Evolutionary conservation across 441 rosid genomes (phyloP).

Genomic region (Euphorbia schlechtendalii): DNA sequence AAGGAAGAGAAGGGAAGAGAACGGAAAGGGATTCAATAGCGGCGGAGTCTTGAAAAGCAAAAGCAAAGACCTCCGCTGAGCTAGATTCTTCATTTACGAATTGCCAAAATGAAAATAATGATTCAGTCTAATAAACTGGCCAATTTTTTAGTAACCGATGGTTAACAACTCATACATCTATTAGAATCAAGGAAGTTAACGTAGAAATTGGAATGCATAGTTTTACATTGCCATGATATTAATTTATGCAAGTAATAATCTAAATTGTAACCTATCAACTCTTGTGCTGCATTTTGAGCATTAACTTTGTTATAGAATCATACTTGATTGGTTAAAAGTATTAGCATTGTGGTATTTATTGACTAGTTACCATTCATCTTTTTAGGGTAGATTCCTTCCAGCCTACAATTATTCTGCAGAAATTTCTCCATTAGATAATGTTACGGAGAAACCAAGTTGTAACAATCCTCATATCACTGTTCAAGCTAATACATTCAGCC

Average conservation of each 20-base stretch:
- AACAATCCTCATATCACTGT: slow-evolving; percentile 18
- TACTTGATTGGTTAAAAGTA: slow-evolving; percentile 1
- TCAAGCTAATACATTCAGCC: slow-evolving; percentile 29
- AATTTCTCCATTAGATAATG: slow-evolving; percentile 27
- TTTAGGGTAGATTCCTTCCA: slow-evolving; percentile 43
- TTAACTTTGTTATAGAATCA: not conserved
- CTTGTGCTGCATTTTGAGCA: slow-evolving; percentile 9
- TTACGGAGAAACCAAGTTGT: slow-evolving; percentile 30
- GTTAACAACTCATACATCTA: no score
- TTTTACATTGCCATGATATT: not conserved
- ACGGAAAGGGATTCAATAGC: no score
- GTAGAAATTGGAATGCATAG: no score
- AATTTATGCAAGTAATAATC: not conserved
- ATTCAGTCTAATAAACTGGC: not conserved
- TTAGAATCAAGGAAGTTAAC: not conserved
- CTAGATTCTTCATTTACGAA: not conserved
- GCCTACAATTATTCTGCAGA: slow-evolving; percentile 34
- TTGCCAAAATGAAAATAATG: not conserved
- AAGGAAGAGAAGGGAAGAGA: no score
- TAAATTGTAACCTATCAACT: not conserved
- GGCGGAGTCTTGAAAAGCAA: no score
- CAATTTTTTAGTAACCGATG: not conserved
- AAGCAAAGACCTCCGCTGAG: no score
- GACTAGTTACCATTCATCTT: slow-evolving; percentile 21
- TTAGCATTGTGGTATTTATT: not conserved